phyloP scores from a whole-genome alignment of 73 alveolate genomes.

The Halteria grandinella region DNA sequence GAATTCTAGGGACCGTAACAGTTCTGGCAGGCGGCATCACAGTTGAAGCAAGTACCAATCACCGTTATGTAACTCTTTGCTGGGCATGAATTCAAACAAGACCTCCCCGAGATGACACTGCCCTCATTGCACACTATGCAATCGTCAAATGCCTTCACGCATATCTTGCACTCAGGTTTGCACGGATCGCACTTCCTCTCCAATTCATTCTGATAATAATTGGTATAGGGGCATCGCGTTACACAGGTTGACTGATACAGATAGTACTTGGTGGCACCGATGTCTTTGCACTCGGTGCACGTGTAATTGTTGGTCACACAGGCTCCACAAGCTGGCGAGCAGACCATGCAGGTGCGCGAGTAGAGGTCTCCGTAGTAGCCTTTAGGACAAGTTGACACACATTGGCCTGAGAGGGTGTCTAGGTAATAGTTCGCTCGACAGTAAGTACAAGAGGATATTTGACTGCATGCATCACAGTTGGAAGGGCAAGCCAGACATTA shows the following conservation, averaged over 20 bases:
- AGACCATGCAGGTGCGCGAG: conserved; percentile 8
- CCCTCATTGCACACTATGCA: conserved; percentile 6
- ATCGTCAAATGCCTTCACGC: background rate
- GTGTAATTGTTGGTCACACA: conserved; percentile 21
- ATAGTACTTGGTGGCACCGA: background rate
- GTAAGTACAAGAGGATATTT: no score
- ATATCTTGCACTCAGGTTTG: conserved; percentile 1
- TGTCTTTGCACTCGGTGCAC: conserved; percentile 3
- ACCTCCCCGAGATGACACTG: background rate
- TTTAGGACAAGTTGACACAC: conserved; percentile 2
- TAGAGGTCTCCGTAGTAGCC: background rate
- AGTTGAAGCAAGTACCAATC: conserved; percentile 11
- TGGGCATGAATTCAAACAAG: conserved; percentile 8
- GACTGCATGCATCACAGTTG: no score
- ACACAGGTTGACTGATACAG: background rate
- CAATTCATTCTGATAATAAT: background rate
- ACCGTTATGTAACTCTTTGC: background rate
- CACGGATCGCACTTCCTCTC: conserved; percentile 5
- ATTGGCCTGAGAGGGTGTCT: no score
- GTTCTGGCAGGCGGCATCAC: conserved; percentile 16
- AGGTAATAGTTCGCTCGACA: no score
- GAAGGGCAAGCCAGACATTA: no score
- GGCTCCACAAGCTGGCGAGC: conserved; percentile 6
- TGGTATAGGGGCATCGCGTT: background rate
- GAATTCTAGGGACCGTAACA: background rate